Evolutionary conservation across 2,329 filamentous ascomycete species (phyloP).

Genomic region (Aspergillus fumigatus): DNA sequence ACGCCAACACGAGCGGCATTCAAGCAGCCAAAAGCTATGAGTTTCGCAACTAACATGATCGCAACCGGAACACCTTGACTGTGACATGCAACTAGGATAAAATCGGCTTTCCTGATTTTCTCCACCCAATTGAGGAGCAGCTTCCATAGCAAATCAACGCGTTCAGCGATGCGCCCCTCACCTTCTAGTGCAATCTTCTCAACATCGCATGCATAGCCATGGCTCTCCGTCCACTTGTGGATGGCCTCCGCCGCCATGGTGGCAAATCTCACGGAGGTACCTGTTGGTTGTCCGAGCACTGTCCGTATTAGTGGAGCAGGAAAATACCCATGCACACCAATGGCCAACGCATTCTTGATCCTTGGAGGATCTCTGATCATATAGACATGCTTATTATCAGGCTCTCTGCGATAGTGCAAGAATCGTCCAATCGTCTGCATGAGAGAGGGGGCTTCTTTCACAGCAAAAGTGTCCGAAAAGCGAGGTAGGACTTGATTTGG

Average conservation of each 20-base stretch:
- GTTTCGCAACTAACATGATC: slow-evolving; percentile 85
- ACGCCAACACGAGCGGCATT: slow-evolving; percentile 73
- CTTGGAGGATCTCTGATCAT: slow-evolving; percentile 64
- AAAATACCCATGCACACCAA: slow-evolving; percentile 92
- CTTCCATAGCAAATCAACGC: slow-evolving; percentile 91
- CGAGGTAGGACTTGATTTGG: slow-evolving; percentile 47
- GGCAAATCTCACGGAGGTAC: slow-evolving; percentile 89
- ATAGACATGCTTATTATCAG: slow-evolving; percentile 64
- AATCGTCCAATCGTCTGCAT: slow-evolving; percentile 51
- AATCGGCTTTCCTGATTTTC: slow-evolving; percentile 78
- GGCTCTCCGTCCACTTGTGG: slow-evolving; percentile 70
- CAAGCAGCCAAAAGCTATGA: slow-evolving; percentile 85
- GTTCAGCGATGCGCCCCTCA: slow-evolving; percentile 84
- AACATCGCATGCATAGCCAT: slow-evolving; percentile 73
- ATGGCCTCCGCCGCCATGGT: slow-evolving; percentile 82
- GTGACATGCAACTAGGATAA: slow-evolving; percentile 88
- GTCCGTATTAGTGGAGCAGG: slow-evolving; percentile 82
- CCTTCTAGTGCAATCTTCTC: slow-evolving; percentile 94
- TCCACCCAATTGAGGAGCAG: slow-evolving; percentile 92
- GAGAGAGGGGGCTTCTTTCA: slow-evolving; percentile 55
- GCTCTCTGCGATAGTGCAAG: slow-evolving; percentile 51
- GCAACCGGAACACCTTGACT: slow-evolving; percentile 93
- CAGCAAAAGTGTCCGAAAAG: slow-evolving; percentile 44
- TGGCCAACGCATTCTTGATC: slow-evolving; percentile 81
- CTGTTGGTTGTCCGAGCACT: slow-evolving; percentile 89